Conservation (phyloP, 2,329 filamentous ascomycete genomes). For the Alternaria ethzedia region DNA sequence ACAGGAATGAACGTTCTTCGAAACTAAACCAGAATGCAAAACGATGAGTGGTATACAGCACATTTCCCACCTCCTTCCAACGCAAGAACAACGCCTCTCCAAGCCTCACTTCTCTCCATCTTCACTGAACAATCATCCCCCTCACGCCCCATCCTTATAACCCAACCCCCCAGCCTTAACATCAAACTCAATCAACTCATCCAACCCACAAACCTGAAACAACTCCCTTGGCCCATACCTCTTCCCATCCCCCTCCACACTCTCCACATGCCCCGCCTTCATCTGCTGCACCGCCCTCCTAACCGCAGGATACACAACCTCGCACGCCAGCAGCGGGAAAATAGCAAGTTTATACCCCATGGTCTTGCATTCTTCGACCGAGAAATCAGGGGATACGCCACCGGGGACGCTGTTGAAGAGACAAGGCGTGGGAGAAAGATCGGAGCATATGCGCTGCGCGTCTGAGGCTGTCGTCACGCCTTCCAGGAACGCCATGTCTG, state of each 20-base stretch:
- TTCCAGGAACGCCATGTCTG: conserved; percentile 67
- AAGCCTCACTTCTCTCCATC: background rate
- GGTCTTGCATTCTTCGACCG: conserved; percentile 59
- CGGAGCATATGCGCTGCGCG: conserved; percentile 54
- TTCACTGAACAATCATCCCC: too few species aligned
- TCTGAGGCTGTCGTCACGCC: conserved; percentile 62
- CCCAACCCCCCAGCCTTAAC: conserved; percentile 52
- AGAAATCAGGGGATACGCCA: conserved; percentile 62
- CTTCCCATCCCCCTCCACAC: conserved; percentile 50
- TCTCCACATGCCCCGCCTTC: conserved; percentile 35
- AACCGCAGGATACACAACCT: conserved; percentile 44
- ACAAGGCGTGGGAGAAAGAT: conserved; percentile 59
- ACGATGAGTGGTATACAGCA: background rate
- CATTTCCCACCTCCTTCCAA: background rate
- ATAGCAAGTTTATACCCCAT: conserved; percentile 67
- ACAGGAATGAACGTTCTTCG: background rate
- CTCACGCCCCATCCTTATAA: conserved; percentile 26
- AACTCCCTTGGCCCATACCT: conserved; percentile 56
- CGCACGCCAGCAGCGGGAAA: conserved; percentile 52
- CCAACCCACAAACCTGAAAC: conserved; percentile 61
- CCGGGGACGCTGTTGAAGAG: conserved; percentile 65
- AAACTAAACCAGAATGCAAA: background rate
- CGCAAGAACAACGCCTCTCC: background rate
- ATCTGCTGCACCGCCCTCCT: conserved; percentile 38
- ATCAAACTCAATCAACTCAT: conserved; percentile 60